Conservation (phyloP, 2,329 filamentous ascomycete species). For the Tolypocladium tundrense region DNA sequence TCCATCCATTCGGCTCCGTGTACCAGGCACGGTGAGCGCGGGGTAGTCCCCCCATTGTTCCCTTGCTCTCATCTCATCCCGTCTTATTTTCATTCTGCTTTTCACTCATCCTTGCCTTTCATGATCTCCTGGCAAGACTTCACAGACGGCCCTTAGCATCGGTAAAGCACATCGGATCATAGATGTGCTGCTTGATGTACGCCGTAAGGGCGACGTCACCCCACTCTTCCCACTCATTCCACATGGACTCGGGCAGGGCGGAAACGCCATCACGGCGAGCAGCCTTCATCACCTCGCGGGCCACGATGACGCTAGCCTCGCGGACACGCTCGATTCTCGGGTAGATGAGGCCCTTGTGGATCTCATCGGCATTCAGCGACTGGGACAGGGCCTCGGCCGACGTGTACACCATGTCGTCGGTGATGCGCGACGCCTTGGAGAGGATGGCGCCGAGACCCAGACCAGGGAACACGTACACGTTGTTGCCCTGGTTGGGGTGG, state of each 20-base stretch:
- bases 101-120: background rate
- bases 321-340: constrained; percentile 84
- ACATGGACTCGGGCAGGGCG: constrained; percentile 54
- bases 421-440: constrained; percentile 75
- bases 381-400: constrained; percentile 74
- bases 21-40: background rate
- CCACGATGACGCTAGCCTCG: constrained; percentile 77
- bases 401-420: constrained; percentile 94
- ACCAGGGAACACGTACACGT: constrained; percentile 91
- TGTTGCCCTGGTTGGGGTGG: constrained; percentile 76
- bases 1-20: background rate
- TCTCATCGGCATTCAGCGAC: constrained; percentile 70
- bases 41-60: background rate
- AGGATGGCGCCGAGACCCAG: constrained; percentile 90
- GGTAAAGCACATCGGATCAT: constrained; percentile 42
- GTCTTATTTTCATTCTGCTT: background rate
- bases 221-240: constrained; percentile 65
- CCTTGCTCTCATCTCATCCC: background rate
- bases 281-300: constrained; percentile 85
- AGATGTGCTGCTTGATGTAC: constrained; percentile 51
- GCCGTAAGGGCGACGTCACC: constrained; percentile 51
- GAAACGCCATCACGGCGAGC: constrained; percentile 76
- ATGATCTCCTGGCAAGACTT: background rate
- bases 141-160: constrained; percentile 24
- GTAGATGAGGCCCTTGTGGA: constrained; percentile 78